phyloP scores from a whole-genome alignment of 345 rosid genomes.

The Hevea brasiliensis region DNA sequence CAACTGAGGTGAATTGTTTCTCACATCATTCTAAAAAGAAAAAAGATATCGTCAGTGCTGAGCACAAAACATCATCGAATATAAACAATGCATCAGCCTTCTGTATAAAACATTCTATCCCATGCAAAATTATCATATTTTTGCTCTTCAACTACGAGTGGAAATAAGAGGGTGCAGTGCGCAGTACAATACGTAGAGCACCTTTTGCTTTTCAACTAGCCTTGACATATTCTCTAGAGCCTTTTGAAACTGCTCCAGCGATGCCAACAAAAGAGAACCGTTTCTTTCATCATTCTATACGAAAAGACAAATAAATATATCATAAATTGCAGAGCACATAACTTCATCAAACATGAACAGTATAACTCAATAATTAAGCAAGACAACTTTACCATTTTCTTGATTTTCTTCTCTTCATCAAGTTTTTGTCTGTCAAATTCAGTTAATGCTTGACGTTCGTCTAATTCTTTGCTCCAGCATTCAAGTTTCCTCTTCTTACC shows the following conservation, averaged over 20 bases:
- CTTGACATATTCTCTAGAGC: too few relatives aligned
- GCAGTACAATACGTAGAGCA: neutral
- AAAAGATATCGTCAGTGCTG: slow-evolving; percentile 19
- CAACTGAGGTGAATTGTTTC: slow-evolving; percentile 60
- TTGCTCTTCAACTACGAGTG: neutral
- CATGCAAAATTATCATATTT: neutral
- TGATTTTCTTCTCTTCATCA: slow-evolving; percentile 80
- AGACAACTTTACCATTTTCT: slow-evolving; percentile 32
- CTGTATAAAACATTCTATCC: neutral
- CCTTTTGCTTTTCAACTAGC: too few relatives aligned
- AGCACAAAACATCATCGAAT: slow-evolving; percentile 8
- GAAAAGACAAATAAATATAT: too few relatives aligned
- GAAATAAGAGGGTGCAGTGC: neutral
- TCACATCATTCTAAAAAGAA: slow-evolving; percentile 49
- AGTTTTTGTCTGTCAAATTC: slow-evolving; percentile 83
- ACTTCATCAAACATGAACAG: too few relatives aligned
- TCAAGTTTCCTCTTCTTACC: slow-evolving; percentile 52
- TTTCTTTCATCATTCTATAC: too few relatives aligned
- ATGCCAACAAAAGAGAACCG: too few relatives aligned
- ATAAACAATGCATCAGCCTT: neutral
- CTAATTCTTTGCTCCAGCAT: slow-evolving; percentile 59
- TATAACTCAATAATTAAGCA: neutral
- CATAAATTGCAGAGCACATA: too few relatives aligned
- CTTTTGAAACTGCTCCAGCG: too few relatives aligned
- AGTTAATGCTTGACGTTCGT: slow-evolving; percentile 72